These are phyloP conservation scores for Phytopythium boreale DNA, from an alignment of 352 stramenopile genomes.

Conservation along the genomic window DNA sequence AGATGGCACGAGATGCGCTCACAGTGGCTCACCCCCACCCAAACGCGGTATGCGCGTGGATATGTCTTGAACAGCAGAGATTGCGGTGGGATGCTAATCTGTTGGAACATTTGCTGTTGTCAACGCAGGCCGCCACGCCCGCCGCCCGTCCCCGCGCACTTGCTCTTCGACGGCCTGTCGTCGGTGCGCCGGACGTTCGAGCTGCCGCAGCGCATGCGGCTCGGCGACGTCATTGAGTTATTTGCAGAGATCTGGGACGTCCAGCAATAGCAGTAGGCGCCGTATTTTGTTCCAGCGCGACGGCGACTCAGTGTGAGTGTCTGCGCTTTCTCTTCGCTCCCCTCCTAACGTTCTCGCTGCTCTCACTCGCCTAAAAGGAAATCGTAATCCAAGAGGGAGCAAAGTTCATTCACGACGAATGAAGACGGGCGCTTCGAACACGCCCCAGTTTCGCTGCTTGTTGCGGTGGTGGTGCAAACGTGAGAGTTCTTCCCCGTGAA, in stretches of 20 bases:
- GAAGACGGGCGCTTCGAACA: neutral
- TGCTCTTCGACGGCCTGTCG: conserved; percentile 82
- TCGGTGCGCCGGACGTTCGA: conserved; percentile 87
- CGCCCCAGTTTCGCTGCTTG: neutral
- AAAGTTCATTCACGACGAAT: neutral
- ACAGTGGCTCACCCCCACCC: conserved; percentile 70
- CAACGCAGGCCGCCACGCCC: conserved; percentile 54
- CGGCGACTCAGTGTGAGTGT: neutral
- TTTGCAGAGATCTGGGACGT: conserved; percentile 90
- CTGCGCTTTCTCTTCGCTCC: neutral
- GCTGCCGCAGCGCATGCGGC: conserved; percentile 79
- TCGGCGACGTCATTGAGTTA: conserved; percentile 82
- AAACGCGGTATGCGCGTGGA: conserved; percentile 43
- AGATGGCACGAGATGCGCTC: conserved; percentile 73
- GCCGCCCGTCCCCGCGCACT: conserved; percentile 61
- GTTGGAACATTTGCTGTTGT: conserved; percentile 5
- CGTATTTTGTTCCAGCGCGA: neutral
- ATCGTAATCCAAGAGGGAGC: conserved; percentile 14
- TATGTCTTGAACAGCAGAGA: neutral
- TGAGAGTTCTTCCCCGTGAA: neutral
- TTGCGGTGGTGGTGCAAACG: neutral
- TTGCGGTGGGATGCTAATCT: conserved; percentile 8
- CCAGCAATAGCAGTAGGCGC: conserved; percentile 50
- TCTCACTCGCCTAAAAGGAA: conserved; percentile 1
- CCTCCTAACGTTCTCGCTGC: neutral